phyloP scores from a whole-genome alignment of 805 yeast genomes.

The Suhomyces sp. region DNA sequence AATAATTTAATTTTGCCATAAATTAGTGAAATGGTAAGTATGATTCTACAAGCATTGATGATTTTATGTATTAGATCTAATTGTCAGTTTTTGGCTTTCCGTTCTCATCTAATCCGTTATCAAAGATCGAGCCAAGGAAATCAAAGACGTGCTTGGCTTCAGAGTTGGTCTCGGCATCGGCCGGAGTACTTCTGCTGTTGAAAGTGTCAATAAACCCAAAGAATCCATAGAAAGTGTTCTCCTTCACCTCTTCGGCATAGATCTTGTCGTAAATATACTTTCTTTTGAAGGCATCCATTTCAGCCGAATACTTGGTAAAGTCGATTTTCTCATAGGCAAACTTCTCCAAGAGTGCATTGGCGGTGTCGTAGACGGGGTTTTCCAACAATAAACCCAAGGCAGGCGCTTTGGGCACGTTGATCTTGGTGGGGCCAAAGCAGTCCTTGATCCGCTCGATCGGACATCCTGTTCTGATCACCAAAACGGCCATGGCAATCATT shows the following conservation, averaged over 20 bases:
- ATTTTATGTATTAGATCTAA: too few species aligned
- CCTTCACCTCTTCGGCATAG: slow-evolving; percentile 83
- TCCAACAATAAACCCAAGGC: slow-evolving; percentile 89
- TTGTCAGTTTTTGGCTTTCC: slow-evolving; percentile 5
- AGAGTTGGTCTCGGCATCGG: slow-evolving; percentile 22
- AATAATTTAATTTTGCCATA: too few species aligned
- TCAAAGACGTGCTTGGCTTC: slow-evolving; percentile 62
- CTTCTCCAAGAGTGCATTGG: slow-evolving; percentile 65
- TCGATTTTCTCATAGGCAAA: slow-evolving; percentile 76
- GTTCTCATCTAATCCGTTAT: slow-evolving; percentile 29
- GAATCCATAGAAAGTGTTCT: slow-evolving; percentile 85
- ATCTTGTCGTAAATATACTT: slow-evolving; percentile 88
- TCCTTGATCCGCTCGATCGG: slow-evolving; percentile 73
- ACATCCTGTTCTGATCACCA: slow-evolving; percentile 81
- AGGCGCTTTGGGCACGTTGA: slow-evolving; percentile 96
- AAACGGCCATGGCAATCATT: slow-evolving; percentile 93
- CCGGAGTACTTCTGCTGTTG: slow-evolving; percentile 28
- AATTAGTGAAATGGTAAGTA: too few species aligned
- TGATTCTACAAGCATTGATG: too few species aligned
- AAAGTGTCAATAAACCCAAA: slow-evolving; percentile 87
- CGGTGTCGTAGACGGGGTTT: slow-evolving; percentile 86
- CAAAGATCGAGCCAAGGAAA: slow-evolving; percentile 48
- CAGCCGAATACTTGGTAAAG: slow-evolving; percentile 59
- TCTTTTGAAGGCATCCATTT: slow-evolving; percentile 84
- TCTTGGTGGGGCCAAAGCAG: slow-evolving; percentile 69